These are phyloP conservation scores for Macadamia integrifolia DNA, from an alignment of 164 flowering plant genomes.

Conservation along the genomic window DNA sequence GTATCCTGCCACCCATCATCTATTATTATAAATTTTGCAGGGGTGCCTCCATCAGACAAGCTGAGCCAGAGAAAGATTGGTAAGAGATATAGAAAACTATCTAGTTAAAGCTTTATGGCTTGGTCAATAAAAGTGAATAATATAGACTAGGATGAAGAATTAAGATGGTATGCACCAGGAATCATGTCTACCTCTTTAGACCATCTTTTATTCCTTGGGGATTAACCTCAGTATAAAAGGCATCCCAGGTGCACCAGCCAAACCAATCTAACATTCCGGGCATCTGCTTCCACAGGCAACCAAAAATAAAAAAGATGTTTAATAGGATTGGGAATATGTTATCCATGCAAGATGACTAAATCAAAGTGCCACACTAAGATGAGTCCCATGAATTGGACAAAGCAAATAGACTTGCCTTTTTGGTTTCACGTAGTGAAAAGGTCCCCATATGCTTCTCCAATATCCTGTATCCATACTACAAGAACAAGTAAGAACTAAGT, in stretches of 20 bases:
- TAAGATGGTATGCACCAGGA: not conserved
- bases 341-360: not conserved
- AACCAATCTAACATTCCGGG: conserved; percentile 71
- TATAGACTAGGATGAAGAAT: not conserved
- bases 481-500: not conserved
- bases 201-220: conserved; percentile 66
- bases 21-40: conserved; percentile 51
- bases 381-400: not conserved
- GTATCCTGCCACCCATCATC: conserved; percentile 77
- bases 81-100: conserved; percentile 2
- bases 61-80: conserved; percentile 19
- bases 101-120: not conserved
- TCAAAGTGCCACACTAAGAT: not conserved
- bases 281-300: conserved; percentile 34
- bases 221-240: conserved; percentile 54
- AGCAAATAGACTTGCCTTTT: conserved; percentile 35
- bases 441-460: conserved; percentile 43
- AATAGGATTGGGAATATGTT: not conserved
- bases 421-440: conserved; percentile 42
- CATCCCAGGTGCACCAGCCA: conserved; percentile 93
- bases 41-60: conserved; percentile 53
- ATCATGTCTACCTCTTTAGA: conserved; percentile 35
- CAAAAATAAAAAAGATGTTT: not conserved
- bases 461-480: conserved; percentile 29
- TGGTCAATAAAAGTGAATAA: not conserved